These are phyloP conservation scores for Polytolypa hystricis DNA, from an alignment of 2,329 filamentous ascomycete species.

Conservation along the genomic window DNA sequence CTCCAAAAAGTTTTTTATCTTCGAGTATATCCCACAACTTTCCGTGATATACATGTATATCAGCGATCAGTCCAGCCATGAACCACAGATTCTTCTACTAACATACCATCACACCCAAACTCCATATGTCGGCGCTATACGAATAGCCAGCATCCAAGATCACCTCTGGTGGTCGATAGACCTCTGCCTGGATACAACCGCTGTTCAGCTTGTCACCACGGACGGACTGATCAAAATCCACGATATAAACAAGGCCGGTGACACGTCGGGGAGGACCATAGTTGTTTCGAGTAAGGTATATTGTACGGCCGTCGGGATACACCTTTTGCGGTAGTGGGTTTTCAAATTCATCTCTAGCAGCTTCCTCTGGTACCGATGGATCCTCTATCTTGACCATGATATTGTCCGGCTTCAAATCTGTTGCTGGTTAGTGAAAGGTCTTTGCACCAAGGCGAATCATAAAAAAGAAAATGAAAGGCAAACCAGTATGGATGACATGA, in stretches of 20 bases:
- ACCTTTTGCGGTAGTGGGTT: constrained; percentile 22
- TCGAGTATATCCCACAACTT: constrained; percentile 26
- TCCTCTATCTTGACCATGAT: constrained; percentile 27
- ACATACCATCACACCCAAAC: constrained; percentile 26
- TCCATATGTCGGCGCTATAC: constrained; percentile 30
- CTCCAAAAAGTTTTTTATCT: constrained; percentile 19
- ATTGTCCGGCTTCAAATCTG: constrained; percentile 34
- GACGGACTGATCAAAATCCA: constrained; percentile 25
- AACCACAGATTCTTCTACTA: constrained; percentile 23
- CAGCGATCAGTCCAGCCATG: constrained; percentile 18
- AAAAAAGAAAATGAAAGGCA: constrained; percentile 13
- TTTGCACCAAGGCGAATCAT: constrained; percentile 3
- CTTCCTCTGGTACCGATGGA: constrained; percentile 14
- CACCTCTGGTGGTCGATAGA: constrained; percentile 28
- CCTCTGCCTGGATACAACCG: constrained; percentile 34
- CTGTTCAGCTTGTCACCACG: constrained; percentile 24
- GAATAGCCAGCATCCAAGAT: constrained; percentile 23
- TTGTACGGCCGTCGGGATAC: constrained; percentile 18
- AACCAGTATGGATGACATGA: constrained; percentile 33
- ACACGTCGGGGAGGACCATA: constrained; percentile 16
- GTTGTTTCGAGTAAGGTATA: constrained; percentile 25
- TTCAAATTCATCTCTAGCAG: constrained; percentile 19
- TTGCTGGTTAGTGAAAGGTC: constrained; percentile 5
- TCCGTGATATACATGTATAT: too few relatives aligned
- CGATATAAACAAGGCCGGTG: constrained; percentile 19